A percentile compares a stretch with the other conserved stretches of the same genome.
phyloP scores from a whole-genome alignment of 257 asterid species.

The Leptodermis oblonga region DNA sequence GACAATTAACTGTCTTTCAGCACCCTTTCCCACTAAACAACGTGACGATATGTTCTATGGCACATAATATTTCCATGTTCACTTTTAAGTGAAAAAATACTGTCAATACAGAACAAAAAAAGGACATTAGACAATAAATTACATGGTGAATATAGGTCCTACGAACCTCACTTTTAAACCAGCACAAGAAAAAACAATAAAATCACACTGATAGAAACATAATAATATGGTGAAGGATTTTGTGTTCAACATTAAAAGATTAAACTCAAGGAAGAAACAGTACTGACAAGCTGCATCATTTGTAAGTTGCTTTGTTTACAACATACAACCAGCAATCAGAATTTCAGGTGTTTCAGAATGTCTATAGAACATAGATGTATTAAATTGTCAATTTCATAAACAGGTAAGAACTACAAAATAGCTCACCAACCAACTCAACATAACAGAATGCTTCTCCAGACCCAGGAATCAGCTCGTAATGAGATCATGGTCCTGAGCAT shows the following conservation, averaged over 20 bases:
- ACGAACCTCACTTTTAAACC: neutral
- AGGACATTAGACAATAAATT: neutral
- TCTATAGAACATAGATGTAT: neutral
- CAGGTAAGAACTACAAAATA: conserved; percentile 4
- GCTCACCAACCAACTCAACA: conserved; percentile 85
- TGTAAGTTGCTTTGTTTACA: too few species aligned
- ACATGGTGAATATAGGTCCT: neutral
- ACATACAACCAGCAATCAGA: neutral
- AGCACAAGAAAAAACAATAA: neutral
- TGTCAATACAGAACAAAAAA: conserved; percentile 3
- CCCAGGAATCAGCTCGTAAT: conserved; percentile 78
- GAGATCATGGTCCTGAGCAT: conserved; percentile 85
- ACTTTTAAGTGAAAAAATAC: neutral
- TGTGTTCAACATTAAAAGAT: neutral
- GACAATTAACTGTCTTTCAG: neutral
- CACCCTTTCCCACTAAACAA: neutral
- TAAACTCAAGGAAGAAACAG: neutral
- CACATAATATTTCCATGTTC: neutral
- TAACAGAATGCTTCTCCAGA: conserved; percentile 45
- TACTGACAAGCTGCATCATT: neutral
- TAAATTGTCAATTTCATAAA: neutral
- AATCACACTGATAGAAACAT: neutral
- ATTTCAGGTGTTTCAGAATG: neutral
- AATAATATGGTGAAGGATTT: neutral
- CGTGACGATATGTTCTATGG: neutral